A percentile compares a stretch with the other conserved stretches of the same genome.
phyloP scores from a whole-genome alignment of 768 basidiomycete genomes.

The Kwoniella europaea region DNA sequence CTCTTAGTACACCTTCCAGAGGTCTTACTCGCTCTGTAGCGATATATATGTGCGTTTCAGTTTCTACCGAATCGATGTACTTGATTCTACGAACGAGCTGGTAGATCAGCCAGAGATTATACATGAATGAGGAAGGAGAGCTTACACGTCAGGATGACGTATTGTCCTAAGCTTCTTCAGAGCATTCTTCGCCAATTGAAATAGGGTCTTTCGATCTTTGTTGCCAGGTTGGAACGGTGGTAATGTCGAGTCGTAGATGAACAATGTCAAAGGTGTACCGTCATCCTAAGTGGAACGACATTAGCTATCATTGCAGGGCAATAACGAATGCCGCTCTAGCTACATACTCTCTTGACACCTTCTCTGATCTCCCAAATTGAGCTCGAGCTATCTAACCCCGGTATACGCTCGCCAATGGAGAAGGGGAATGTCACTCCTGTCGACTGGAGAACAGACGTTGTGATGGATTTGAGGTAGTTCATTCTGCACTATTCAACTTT shows the following conservation, averaged over 20 bases:
- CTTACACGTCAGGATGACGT: conserved; percentile 85
- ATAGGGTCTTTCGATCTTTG: conserved; percentile 65
- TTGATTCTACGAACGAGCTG: conserved; percentile 64
- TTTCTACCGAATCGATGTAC: conserved; percentile 91
- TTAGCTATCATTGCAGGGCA: conserved; percentile 3
- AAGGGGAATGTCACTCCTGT: conserved; percentile 90
- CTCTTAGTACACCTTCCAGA: conserved; percentile 67
- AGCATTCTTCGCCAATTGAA: conserved; percentile 84
- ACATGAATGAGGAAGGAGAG: neutral
- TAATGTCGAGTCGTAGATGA: conserved; percentile 73
- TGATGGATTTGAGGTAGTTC: conserved; percentile 68
- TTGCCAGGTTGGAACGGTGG: conserved; percentile 53
- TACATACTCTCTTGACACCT: conserved; percentile 78
- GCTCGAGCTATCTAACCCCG: conserved; percentile 66
- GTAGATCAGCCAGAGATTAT: neutral
- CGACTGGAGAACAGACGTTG: conserved; percentile 77
- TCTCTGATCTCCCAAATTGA: conserved; percentile 85
- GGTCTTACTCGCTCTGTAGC: conserved; percentile 93
- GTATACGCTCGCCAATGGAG: conserved; percentile 74
- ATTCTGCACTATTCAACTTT: conserved; percentile 46
- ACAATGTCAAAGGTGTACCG: conserved; percentile 79
- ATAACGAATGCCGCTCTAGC: neutral
- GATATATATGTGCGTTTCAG: conserved; percentile 83
- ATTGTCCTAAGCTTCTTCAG: conserved; percentile 86
- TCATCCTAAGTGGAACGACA: conserved; percentile 71